Percentiles rank a stretch among this genome's conserved stretches.
Evolutionary conservation across 2,329 filamentous ascomycete species (phyloP).

Genomic region (Catunica adiposa): DNA sequence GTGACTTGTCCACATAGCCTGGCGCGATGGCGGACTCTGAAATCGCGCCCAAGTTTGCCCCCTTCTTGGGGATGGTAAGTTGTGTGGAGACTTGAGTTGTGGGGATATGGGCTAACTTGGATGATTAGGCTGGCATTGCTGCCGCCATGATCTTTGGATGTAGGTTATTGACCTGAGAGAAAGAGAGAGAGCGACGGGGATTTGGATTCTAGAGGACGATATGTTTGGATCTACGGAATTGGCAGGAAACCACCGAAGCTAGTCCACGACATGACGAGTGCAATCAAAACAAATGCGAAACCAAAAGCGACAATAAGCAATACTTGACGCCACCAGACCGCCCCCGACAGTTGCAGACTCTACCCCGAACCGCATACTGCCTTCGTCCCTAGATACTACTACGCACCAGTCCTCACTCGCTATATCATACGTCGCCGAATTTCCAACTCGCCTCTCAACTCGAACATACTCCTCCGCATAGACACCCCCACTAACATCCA

Average conservation of each 20-base stretch:
- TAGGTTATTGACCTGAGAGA: constrained; percentile 26
- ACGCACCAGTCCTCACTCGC: neutral
- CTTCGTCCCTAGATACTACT: neutral
- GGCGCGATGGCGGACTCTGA: constrained; percentile 38
- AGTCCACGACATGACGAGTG: no score
- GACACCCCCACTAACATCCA: constrained; percentile 9
- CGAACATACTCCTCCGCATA: neutral
- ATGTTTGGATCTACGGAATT: no score
- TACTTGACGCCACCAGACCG: no score
- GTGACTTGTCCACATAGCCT: neutral
- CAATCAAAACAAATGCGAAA: no score
- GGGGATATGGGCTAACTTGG: neutral
- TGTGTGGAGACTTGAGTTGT: constrained; percentile 4
- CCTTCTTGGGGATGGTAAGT: constrained; percentile 76
- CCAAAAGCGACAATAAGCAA: no score
- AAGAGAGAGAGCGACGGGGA: no score
- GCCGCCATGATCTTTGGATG: constrained; percentile 74
- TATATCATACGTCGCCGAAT: no score
- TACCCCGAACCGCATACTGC: no score
- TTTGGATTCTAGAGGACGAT: no score
- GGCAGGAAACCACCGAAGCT: no score
- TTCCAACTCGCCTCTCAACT: neutral
- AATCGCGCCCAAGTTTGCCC: constrained; percentile 63
- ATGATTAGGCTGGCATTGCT: constrained; percentile 52
- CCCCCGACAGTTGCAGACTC: no score